Evolutionary conservation across 139 green algal species (phyloP).

Genomic region (Chlamydomonas urium): DNA sequence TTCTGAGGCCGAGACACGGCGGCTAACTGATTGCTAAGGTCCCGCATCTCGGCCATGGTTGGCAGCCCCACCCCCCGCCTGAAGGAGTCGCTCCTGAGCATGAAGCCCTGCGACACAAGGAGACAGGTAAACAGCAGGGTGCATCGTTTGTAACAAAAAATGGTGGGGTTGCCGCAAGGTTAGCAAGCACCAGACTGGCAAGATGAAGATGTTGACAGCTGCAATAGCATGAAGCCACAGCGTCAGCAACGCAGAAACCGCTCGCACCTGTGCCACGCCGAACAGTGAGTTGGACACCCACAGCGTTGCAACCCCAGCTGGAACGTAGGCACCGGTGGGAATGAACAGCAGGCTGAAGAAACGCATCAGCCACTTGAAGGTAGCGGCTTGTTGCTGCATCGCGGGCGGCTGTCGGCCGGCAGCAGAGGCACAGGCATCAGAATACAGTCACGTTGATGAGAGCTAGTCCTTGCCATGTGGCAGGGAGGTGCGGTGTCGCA

Average conservation of each 20-base stretch:
- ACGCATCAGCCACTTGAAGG: conserved; percentile 70
- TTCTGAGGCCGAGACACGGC: too few relatives aligned
- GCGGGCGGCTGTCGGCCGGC: not conserved
- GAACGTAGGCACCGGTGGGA: conserved; percentile 51
- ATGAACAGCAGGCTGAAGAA: conserved; percentile 60
- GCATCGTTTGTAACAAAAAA: too few relatives aligned
- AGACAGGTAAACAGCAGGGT: too few relatives aligned
- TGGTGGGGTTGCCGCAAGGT: too few relatives aligned
- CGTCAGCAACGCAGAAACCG: not conserved
- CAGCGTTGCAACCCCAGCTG: conserved; percentile 39
- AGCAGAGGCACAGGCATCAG: not conserved
- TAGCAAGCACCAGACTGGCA: too few relatives aligned
- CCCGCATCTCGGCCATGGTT: too few relatives aligned
- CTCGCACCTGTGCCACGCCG: conserved; percentile 11
- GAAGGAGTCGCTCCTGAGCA: too few relatives aligned
- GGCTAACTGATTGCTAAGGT: too few relatives aligned
- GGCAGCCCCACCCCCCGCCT: too few relatives aligned
- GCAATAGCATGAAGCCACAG: not conserved
- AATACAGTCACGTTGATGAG: not conserved
- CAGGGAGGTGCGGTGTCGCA: not conserved
- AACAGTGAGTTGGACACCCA: conserved; percentile 39
- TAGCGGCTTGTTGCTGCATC: conserved; percentile 4
- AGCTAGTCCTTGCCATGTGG: not conserved
- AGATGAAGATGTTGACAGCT: too few relatives aligned
- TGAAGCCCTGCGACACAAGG: too few relatives aligned